A percentile compares a stretch with the other conserved stretches of the same genome.
These are phyloP conservation scores for Barnettozyma hawaiiensis DNA, from an alignment of 1,139 yeast species.

Conservation along the genomic window DNA sequence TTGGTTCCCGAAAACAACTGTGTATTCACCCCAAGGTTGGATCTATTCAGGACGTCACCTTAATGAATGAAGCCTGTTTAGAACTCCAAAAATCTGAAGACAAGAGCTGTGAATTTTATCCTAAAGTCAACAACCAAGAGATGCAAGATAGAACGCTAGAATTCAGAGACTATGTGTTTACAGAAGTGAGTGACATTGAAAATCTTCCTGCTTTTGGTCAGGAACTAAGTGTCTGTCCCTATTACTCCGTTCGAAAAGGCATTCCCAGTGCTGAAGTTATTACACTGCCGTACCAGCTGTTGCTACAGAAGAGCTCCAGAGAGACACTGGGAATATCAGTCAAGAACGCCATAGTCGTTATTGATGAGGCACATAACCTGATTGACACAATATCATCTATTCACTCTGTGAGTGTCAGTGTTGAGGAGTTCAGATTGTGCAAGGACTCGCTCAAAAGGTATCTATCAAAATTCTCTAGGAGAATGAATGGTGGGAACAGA, in stretches of 20 bases:
- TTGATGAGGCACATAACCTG: constrained; percentile 92
- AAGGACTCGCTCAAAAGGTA: constrained; percentile 47
- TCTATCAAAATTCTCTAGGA: constrained; percentile 50
- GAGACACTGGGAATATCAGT: constrained; percentile 53
- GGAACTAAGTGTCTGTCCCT: constrained; percentile 64
- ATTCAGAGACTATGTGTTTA: constrained; percentile 55
- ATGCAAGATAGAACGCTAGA: constrained; percentile 30
- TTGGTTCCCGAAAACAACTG: constrained; percentile 81
- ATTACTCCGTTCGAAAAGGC: constrained; percentile 63
- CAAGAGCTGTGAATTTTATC: constrained; percentile 21
- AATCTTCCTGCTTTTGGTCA: constrained; percentile 64
- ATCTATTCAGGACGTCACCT: constrained; percentile 41
- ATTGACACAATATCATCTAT: constrained; percentile 70
- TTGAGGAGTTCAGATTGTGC: constrained; percentile 39
- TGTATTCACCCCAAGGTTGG: constrained; percentile 68
- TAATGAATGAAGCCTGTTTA: constrained; percentile 76
- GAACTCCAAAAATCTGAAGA: constrained; percentile 52
- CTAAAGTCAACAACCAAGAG: constrained; percentile 13
- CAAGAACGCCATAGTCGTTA: constrained; percentile 61
- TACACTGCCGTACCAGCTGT: constrained; percentile 80
- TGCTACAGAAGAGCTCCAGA: constrained; percentile 63
- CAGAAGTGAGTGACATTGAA: constrained; percentile 75
- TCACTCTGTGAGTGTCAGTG: constrained; percentile 56
- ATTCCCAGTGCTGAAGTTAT: constrained; percentile 56
- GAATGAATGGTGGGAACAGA: constrained; percentile 70